These are phyloP conservation scores for Hibiscus syriacus DNA, from an alignment of 345 rosid genomes.

Conservation along the genomic window DNA sequence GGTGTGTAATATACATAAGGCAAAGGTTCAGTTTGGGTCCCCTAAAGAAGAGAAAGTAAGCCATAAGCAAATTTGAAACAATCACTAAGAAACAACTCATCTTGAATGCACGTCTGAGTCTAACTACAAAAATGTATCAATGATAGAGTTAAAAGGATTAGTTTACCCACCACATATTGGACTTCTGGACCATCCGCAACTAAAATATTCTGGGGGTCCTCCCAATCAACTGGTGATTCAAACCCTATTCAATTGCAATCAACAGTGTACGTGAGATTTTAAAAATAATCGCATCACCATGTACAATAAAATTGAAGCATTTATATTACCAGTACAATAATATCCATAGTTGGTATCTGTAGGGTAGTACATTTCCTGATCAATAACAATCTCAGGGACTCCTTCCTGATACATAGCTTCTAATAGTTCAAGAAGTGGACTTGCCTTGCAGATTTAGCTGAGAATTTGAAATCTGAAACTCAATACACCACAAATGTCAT, in stretches of 20 bases:
- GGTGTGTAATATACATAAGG: slow-evolving; percentile 84
- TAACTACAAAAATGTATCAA: neutral
- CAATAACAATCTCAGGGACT: slow-evolving; percentile 60
- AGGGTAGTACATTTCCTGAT: slow-evolving; percentile 78
- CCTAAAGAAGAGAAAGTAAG: slow-evolving; percentile 39
- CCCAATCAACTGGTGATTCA: slow-evolving; percentile 88
- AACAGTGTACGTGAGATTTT: slow-evolving; percentile 2
- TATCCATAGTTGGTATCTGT: slow-evolving; percentile 65
- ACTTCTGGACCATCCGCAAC: slow-evolving; percentile 62
- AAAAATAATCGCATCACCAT: neutral
- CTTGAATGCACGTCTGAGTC: neutral
- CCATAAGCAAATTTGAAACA: slow-evolving; percentile 5
- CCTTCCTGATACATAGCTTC: slow-evolving; percentile 76
- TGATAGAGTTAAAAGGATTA: neutral
- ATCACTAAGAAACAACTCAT: neutral
- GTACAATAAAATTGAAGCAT: neutral
- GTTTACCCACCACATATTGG: slow-evolving; percentile 50
- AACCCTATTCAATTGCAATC: slow-evolving; percentile 41
- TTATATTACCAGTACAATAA: slow-evolving; percentile 76
- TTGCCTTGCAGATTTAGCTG: slow-evolving; percentile 32
- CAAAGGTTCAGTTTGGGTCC: slow-evolving; percentile 67
- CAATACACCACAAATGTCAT: neutral
- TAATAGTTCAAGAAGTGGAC: slow-evolving; percentile 34
- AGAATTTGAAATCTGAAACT: slow-evolving; percentile 34
- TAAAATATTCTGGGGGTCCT: slow-evolving; percentile 76